Evolutionary conservation across 148 eudicot species (phyloP), one percentile per base, ranked within the genome.

Genomic region (Bassia scoparia): DNA sequence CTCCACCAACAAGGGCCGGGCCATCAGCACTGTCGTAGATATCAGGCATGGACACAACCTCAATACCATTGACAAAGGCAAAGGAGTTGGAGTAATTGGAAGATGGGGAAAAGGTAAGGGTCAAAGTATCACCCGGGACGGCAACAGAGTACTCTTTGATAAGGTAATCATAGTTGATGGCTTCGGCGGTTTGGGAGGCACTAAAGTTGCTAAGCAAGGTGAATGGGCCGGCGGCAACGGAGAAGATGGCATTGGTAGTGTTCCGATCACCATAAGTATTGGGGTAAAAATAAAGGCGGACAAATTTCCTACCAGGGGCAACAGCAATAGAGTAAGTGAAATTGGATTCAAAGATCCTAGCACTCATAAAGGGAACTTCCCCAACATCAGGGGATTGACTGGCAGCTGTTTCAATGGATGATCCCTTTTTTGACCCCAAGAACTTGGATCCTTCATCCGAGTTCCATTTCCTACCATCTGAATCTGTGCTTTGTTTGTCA

Each of bases 1-100:
- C 65, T 58, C 64, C 81, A 23, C 97, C 98, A 44, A 91, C 90
- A n/a, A 88, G 10, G 21, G 46, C 26, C 0, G 75, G 68, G 1
- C 79, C 84, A 61, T 68, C 75, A 37, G 53, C 74, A 30, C 78
- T 71, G 37, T 75, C 83, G 67, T 94, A 94, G 30, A 94, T 73
- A 67, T 87, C 82, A 37, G 97, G 96, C 89, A 89, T 88, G 2
- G 98, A 91, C 20, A 88, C 81, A 10, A 89, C 80, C 87, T 94
- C 98, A 74, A 94, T 94, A 31, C 98, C 98, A 74, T 94, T 94
- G 37, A 94, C 87, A 63, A 87, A 94, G 33, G 97, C 98, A 70
- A 81, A 91, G 4, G 96, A 84, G 43, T 87, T 77, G 27, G 90
- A 38, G 52, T 73, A 64, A 61, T 78, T 77, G 0, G 80, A 53